Evolutionary conservation across 768 basidiomycete genomes (phyloP), one percentile per base, ranked within the genome.

Genomic region (Boletus eberwhitei): DNA sequence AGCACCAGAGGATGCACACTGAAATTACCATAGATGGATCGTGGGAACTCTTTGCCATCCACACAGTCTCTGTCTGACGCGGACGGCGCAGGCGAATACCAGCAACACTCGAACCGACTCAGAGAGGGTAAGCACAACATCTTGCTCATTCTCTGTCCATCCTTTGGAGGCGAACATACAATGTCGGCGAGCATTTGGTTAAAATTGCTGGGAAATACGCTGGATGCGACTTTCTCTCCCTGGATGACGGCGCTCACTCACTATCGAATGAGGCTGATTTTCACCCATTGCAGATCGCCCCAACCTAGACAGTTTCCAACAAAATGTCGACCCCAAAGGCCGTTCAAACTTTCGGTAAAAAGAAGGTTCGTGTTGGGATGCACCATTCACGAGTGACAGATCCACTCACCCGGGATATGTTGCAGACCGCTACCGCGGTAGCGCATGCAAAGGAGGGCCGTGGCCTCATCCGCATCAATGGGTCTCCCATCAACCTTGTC

Each of bases 291-390:
- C 55, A 72, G 69, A 64, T 54, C 51, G 52, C 59, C 53, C 44
- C 47, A 53, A 50, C 22, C 48, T 52, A 16, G 48, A 44, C 55
- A 53, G 62, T 63, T 62, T 68, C 68, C 17, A 24, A 63, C 68
- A 83, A 77, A 75, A 91, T 90, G 88, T 81, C 87, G 70, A 69
- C 79, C 65, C 74, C 76, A 62, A 91, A 92, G 79, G 93, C 95
- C 79, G 96, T 98, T 64, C 96, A 98, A 74, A 96, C 93, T 60
- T 98, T 98, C 78, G 96, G 96, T 77, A 98, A 98, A 92, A 98
- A 98, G 88, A 98, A 98, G 90, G 93, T 83, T 72, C 60, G 84
- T 61, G 31, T 12, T 21, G 2, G 17, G 48, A 40, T 42, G 35
- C 32, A 42, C 8, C 39, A 22, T 24, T 41, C 17, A 21, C 14